These are phyloP conservation scores for Cercophora newfieldiana DNA, from an alignment of 495 filamentous ascomycete genomes.

Conservation along the genomic window DNA sequence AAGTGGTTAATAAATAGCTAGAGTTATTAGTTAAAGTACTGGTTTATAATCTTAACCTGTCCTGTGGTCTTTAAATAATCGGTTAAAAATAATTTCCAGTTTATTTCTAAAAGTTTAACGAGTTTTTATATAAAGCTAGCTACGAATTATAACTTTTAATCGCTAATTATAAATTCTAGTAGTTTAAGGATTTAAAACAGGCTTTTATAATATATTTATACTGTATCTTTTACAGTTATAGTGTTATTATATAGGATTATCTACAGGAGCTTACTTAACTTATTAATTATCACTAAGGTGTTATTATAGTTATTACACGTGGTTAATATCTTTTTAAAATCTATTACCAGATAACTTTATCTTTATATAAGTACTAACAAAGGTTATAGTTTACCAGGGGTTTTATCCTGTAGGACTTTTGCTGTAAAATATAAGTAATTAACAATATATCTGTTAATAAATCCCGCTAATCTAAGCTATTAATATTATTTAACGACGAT, in stretches of 20 bases:
- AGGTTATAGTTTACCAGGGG: no score
- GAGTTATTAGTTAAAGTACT: neutral
- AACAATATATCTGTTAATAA: no score
- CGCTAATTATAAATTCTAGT: neutral
- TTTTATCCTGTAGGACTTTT: no score
- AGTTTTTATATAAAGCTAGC: neutral
- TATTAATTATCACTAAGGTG: neutral
- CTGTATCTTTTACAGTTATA: neutral
- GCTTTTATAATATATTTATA: slow-evolving; percentile 2
- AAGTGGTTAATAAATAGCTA: neutral
- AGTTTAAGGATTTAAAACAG: neutral
- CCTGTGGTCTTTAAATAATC: slow-evolving; percentile 1
- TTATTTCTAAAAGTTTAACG: neutral
- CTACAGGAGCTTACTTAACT: neutral
- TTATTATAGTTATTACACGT: neutral
- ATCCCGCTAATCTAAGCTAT: neutral
- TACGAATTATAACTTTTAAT: neutral
- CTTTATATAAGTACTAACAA: no score
- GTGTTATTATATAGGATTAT: neutral
- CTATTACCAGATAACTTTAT: neutral
- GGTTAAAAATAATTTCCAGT: neutral
- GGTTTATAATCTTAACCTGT: neutral
- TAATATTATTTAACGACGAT: neutral
- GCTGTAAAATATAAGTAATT: no score
- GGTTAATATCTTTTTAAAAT: neutral